Conservation (phyloP, 2,329 filamentous ascomycete genomes). For the Hymenoscyphus repandus region DNA sequence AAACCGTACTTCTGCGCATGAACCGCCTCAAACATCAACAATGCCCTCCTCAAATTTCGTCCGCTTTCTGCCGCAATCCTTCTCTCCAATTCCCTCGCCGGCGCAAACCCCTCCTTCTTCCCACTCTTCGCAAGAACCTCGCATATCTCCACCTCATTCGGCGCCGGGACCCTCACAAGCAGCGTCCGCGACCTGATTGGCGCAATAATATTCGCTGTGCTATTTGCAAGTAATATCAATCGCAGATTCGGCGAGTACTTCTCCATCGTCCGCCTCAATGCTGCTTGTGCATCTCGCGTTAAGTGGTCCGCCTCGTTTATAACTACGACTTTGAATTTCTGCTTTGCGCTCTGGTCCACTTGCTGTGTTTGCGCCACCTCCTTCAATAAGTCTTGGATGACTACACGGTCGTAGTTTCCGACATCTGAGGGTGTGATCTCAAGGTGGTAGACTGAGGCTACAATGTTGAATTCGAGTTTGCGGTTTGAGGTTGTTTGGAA, state of each 20-base stretch:
- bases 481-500: constrained; percentile 95
- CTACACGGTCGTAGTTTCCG: constrained; percentile 91
- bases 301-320: constrained; percentile 98
- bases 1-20: constrained; percentile 85
- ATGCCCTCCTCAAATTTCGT: constrained; percentile 79
- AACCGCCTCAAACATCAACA: constrained; percentile 96
- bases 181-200: constrained; percentile 90
- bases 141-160: constrained; percentile 79
- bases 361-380: constrained; percentile 98
- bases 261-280: constrained; percentile 93
- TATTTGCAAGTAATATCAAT: constrained; percentile 88
- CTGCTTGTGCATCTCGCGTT: constrained; percentile 90
- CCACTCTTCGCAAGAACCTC: constrained; percentile 64
- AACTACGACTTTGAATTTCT: constrained; percentile 96
- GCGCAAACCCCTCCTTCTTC: constrained; percentile 79
- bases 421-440: constrained; percentile 98
- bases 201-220: constrained; percentile 98
- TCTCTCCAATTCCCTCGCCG: constrained; percentile 68
- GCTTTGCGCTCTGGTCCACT: constrained; percentile 86
- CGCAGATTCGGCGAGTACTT: constrained; percentile 96
- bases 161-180: constrained; percentile 85
- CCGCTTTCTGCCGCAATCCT: constrained; percentile 88
- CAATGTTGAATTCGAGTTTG: constrained; percentile 99
- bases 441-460: constrained; percentile 93
- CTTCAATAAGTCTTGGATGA: constrained; percentile 91